Percentiles rank a stretch among this genome's conserved stretches.
Evolutionary conservation across 129 eudicot species (phyloP).

Genomic region (Pittosporum tobira): DNA sequence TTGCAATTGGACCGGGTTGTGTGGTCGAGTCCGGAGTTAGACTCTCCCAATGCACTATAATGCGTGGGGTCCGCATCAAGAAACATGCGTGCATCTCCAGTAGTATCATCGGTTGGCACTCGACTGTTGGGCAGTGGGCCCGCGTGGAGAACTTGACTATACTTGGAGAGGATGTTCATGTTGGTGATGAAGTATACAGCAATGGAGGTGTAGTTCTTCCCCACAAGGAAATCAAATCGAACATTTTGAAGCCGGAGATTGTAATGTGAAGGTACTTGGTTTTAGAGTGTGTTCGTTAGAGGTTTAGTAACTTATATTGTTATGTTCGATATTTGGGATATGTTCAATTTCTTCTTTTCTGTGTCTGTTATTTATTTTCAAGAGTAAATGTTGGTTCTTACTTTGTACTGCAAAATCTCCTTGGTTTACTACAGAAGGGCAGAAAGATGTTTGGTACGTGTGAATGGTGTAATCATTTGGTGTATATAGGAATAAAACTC

Average conservation of each 20-base stretch:
- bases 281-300: slow-evolving; percentile 10
- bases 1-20: slow-evolving; percentile 92
- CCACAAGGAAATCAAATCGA: slow-evolving; percentile 89
- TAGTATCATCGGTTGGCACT: slow-evolving; percentile 94
- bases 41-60: slow-evolving; percentile 87
- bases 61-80: slow-evolving; percentile 91
- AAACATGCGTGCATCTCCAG: slow-evolving; percentile 77
- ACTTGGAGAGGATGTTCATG: slow-evolving; percentile 93
- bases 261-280: slow-evolving; percentile 62
- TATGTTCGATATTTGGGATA: slow-evolving; percentile 4
- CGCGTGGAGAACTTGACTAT: slow-evolving; percentile 95
- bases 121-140: slow-evolving; percentile 94
- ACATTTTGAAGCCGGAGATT: slow-evolving; percentile 95
- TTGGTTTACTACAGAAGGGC: too few relatives aligned
- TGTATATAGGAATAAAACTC: slow-evolving; percentile 24
- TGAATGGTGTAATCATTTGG: slow-evolving; percentile 15
- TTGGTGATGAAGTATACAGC: slow-evolving; percentile 82
- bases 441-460: neutral
- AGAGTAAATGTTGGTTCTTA: slow-evolving; percentile 22
- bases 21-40: slow-evolving; percentile 93
- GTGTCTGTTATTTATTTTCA: slow-evolving; percentile 5
- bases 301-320: slow-evolving; percentile 20
- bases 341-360: too few relatives aligned
- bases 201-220: slow-evolving; percentile 96
- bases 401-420: too few relatives aligned